Evolutionary conservation across 1,139 yeast genomes (phyloP).

Genomic region (Casaregolazyma lundiana): DNA sequence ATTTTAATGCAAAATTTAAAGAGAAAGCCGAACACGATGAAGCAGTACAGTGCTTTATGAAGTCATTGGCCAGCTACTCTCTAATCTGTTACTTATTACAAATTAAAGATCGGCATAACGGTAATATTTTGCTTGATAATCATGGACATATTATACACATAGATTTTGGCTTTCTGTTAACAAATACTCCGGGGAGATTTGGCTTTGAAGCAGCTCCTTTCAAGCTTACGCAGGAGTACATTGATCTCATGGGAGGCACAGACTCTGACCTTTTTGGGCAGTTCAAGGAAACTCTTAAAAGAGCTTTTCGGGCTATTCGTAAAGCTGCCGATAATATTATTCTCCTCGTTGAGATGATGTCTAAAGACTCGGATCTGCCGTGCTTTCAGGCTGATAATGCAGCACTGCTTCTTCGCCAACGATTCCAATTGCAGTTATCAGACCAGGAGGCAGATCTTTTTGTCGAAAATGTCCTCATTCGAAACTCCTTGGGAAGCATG

Average conservation of each 20-base stretch:
- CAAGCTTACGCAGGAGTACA: slow-evolving; percentile 81
- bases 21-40: slow-evolving; percentile 39
- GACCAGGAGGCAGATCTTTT: slow-evolving; percentile 72
- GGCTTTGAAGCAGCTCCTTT: slow-evolving; percentile 98
- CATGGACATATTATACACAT: slow-evolving; percentile 95
- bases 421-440: slow-evolving; percentile 70
- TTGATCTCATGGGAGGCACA: slow-evolving; percentile 78
- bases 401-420: slow-evolving; percentile 66
- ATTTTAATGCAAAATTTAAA: slow-evolving; percentile 40
- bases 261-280: slow-evolving; percentile 54
- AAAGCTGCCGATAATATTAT: slow-evolving; percentile 67
- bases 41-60: slow-evolving; percentile 81
- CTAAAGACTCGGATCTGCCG: slow-evolving; percentile 80
- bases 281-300: slow-evolving; percentile 60
- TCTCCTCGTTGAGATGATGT: slow-evolving; percentile 87
- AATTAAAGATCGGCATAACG: slow-evolving; percentile 93
- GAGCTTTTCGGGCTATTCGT: slow-evolving; percentile 68
- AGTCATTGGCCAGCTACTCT: slow-evolving; percentile 84
- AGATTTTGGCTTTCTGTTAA: slow-evolving; percentile 88
- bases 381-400: slow-evolving; percentile 86
- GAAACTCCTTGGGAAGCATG: slow-evolving; percentile 79
- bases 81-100: slow-evolving; percentile 83
- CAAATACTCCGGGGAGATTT: slow-evolving; percentile 93
- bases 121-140: slow-evolving; percentile 87
- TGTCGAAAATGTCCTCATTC: slow-evolving; percentile 70